Percentiles rank a stretch among this genome's conserved stretches.
phyloP scores from a whole-genome alignment of 2,329 filamentous ascomycete genomes.

The Nothopassalora personata region DNA sequence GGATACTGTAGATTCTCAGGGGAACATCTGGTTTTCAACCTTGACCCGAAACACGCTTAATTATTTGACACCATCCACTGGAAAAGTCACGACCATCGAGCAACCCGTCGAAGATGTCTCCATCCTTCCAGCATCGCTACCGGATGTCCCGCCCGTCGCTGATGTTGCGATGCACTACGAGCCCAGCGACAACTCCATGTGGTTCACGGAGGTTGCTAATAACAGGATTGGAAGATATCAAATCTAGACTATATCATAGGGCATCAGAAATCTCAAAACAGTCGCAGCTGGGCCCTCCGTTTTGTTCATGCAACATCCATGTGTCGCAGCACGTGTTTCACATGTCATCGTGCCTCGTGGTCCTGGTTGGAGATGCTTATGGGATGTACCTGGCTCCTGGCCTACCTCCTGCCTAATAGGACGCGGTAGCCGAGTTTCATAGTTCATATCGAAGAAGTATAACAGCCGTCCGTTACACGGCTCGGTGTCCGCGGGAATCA shows the following conservation, averaged over 20 bases:
- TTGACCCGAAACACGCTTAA: constrained; percentile 16
- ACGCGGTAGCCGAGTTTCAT: too few relatives aligned
- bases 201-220: constrained; percentile 19
- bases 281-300: constrained; percentile 40
- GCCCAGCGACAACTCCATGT: constrained; percentile 12
- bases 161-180: constrained; percentile 21
- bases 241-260: neutral
- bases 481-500: too few relatives aligned
- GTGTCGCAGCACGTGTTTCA: neutral
- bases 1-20: constrained; percentile 16
- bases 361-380: too few relatives aligned
- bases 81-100: constrained; percentile 15
- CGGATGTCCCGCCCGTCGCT: constrained; percentile 16
- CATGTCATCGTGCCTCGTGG: neutral
- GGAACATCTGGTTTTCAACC: constrained; percentile 16
- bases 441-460: too few relatives aligned
- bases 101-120: constrained; percentile 13
- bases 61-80: constrained; percentile 17
- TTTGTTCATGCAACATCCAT: neutral
- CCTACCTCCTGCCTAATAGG: too few relatives aligned
- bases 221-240: constrained; percentile 18
- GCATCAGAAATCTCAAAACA: constrained; percentile 41
- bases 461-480: too few relatives aligned
- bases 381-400: too few relatives aligned
- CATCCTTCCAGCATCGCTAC: constrained; percentile 10